Percentiles rank a stretch among this genome's conserved stretches.
These are phyloP conservation scores for Trichoderma oligosporum DNA, from an alignment of 2,329 filamentous ascomycete genomes.

Conservation along the genomic window DNA sequence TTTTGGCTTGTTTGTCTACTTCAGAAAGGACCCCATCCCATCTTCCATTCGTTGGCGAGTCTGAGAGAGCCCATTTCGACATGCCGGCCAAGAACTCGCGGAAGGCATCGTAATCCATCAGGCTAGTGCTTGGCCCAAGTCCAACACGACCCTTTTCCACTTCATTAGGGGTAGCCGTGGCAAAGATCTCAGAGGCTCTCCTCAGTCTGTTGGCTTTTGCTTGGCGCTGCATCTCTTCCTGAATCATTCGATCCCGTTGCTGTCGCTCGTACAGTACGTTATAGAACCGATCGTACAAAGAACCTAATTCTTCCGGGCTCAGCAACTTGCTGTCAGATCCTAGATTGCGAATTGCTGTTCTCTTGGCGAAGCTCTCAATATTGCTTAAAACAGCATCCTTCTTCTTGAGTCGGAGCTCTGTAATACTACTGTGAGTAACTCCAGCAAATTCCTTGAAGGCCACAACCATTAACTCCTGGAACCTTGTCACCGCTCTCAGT, in stretches of 20 bases:
- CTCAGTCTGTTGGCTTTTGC: conserved; percentile 55
- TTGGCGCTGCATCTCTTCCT: conserved; percentile 68
- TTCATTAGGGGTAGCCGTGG: conserved; percentile 41
- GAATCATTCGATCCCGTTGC: conserved; percentile 71
- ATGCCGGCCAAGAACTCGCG: conserved; percentile 88
- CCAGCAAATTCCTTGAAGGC: conserved; percentile 97
- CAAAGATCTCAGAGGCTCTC: conserved; percentile 38
- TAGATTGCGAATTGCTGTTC: conserved; percentile 91
- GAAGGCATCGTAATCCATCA: conserved; percentile 98
- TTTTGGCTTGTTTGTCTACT: conserved; percentile 57
- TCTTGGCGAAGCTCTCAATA: conserved; percentile 95
- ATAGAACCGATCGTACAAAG: conserved; percentile 93
- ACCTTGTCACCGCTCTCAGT: conserved; percentile 85
- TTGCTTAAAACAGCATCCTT: conserved; percentile 92
- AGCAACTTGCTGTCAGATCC: conserved; percentile 93
- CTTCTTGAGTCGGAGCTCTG: conserved; percentile 83
- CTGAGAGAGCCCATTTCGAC: conserved; percentile 88
- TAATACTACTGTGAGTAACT: conserved; percentile 90
- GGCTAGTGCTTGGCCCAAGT: conserved; percentile 79
- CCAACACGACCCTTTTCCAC: conserved; percentile 84
- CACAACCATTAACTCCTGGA: conserved; percentile 98
- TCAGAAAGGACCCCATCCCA: conserved; percentile 47
- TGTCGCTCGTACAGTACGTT: conserved; percentile 86
- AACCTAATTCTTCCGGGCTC: conserved; percentile 77
- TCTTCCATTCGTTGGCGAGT: conserved; percentile 64